These are phyloP conservation scores for Pseudohyphozyma bogoriensis DNA, from an alignment of 768 basidiomycete species.

Conservation along the genomic window DNA sequence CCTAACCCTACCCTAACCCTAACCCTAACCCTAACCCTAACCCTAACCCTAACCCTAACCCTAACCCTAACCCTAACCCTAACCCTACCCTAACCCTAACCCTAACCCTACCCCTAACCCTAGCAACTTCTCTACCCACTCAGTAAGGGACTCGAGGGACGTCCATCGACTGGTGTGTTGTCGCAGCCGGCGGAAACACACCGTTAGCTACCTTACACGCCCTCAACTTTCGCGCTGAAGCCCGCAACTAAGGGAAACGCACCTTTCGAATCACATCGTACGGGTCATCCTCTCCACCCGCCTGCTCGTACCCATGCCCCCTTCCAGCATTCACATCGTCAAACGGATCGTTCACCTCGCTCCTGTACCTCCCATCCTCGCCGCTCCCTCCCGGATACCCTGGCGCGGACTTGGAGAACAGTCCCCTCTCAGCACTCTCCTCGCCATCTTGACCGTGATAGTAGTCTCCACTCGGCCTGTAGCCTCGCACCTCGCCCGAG, in stretches of 20 bases:
- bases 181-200: not conserved
- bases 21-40: not conserved
- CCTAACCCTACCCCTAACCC: not conserved
- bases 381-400: no score
- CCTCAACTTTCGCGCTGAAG: not conserved
- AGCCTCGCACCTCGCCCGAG: not conserved
- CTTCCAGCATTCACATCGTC: no score
- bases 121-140: no score
- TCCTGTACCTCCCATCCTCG: not conserved
- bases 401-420: not conserved
- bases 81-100: no score
- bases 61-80: not conserved
- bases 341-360: not conserved
- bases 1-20: not conserved
- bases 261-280: not conserved
- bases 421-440: not conserved
- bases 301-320: not conserved
- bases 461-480: conserved; percentile 11
- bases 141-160: not conserved
- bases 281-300: not conserved
- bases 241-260: not conserved
- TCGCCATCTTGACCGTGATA: not conserved
- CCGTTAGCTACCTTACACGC: not conserved
- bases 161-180: conserved; percentile 3
- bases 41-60: not conserved